These are phyloP conservation scores for Hyaloperonospora arabidopsidis DNA, from an alignment of 352 stramenopile genomes.

Conservation along the genomic window DNA sequence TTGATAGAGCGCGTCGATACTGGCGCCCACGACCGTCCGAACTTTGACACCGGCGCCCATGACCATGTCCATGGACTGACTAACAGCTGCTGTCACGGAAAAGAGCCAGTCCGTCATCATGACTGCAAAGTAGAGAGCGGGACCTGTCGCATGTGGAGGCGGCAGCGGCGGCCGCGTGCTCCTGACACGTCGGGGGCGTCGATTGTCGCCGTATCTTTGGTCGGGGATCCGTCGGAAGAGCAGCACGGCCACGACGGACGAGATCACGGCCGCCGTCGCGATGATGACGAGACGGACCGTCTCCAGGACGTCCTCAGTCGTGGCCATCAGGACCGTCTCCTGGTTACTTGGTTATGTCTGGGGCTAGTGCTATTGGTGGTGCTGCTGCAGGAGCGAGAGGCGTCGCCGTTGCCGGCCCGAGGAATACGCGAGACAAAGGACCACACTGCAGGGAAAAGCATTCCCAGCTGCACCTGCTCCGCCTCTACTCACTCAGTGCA, in stretches of 20 bases:
- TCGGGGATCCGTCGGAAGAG: constrained; percentile 31
- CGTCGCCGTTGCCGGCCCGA: neutral
- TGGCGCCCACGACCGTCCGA: constrained; percentile 35
- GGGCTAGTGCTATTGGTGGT: neutral
- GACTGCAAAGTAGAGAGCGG: constrained; percentile 48
- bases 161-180: constrained; percentile 14
- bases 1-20: constrained; percentile 29
- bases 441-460: constrained; percentile 17
- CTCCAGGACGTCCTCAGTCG: constrained; percentile 24
- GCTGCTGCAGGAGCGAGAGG: neutral
- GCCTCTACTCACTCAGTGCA: constrained; percentile 17
- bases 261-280: constrained; percentile 29
- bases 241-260: constrained; percentile 31
- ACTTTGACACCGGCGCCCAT: constrained; percentile 33
- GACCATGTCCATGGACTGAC: constrained; percentile 47
- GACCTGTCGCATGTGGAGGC: constrained; percentile 27
- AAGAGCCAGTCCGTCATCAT: constrained; percentile 56
- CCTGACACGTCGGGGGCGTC: constrained; percentile 9
- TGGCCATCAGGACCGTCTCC: neutral
- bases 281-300: constrained; percentile 35
- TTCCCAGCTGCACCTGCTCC: constrained; percentile 20
- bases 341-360: neutral
- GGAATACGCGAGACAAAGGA: neutral
- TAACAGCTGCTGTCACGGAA: constrained; percentile 37
- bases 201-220: constrained; percentile 11